Evolutionary conservation across 805 yeast species (phyloP), one percentile per base, ranked within the genome.

Genomic region (Yarrowia hollandica): DNA sequence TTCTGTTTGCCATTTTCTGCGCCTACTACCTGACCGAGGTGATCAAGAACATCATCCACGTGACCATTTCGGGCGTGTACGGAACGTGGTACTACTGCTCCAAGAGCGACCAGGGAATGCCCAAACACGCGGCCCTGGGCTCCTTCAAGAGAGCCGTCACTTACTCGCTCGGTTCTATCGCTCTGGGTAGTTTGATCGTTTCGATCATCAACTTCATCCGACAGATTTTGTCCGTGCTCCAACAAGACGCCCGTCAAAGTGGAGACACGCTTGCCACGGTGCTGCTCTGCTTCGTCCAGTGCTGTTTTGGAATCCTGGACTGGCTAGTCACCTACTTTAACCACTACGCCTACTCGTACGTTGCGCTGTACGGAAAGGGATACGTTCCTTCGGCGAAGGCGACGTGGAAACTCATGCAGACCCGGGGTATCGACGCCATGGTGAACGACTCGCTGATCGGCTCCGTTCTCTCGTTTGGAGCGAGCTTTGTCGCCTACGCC

Each of bases 81-180:
- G 97, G 97, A 9, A 81, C 92, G 8, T 91, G 97, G 97, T 90
- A 88, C 72, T 91, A 89, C 72, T 79, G 87, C 71, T 80, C 86
- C 16, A 77, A 77, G 59, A 81, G 90, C 11, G 90, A 85, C 68
- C 86, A 85, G 69, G 90, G 90, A 2, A 85, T 82, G 75, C 96
- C 96, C 28, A 78, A 69, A 65, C 79, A 80, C 75, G 92, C 96
- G 3, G 94, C 95, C 0, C 74, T 84, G 62, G 90, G 94, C 2
- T 85, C 96, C 2, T 82, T 90, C 64, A 82, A 77, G 66, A 79
- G 96, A 64, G 89, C 96, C 0, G 71, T 88, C 71, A 86, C 96
- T 3, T 86, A 84, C 69, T 88, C 96, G 9, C 86, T 90, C 67
- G 97, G 98, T 1, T 87, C 96, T 2, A 85, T 91, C 59, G 86